phyloP scores from a whole-genome alignment of 2,329 filamentous ascomycete species.

The Aphanocladium album region DNA sequence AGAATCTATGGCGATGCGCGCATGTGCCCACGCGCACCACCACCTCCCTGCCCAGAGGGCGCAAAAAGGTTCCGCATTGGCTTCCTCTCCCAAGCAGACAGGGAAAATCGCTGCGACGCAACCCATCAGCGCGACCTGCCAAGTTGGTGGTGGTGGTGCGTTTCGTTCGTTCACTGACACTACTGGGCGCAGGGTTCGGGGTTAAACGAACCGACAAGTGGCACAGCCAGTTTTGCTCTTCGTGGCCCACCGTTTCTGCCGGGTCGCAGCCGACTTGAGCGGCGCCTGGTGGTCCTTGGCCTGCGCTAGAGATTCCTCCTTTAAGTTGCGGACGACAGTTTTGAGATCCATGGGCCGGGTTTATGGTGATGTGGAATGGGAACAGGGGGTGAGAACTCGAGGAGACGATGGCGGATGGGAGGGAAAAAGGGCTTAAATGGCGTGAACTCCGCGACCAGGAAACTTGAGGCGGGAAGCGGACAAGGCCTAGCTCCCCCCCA shows the following conservation, averaged over 20 bases:
- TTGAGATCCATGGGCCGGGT: conserved; percentile 11
- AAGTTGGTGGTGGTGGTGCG: no score
- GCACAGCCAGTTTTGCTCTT: conserved; percentile 13
- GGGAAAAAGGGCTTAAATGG: neutral
- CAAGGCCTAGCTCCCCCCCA: neutral
- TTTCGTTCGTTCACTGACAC: neutral
- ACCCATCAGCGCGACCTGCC: no score
- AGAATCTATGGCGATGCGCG: no score
- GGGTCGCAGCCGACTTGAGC: conserved; percentile 4
- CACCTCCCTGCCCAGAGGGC: neutral
- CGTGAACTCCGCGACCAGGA: neutral
- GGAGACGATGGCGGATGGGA: neutral
- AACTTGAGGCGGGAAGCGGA: neutral
- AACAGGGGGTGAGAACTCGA: neutral
- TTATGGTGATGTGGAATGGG: neutral
- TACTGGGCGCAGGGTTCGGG: neutral
- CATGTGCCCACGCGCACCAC: neutral
- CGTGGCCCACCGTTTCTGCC: conserved; percentile 13
- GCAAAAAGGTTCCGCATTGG: neutral
- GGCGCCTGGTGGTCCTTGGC: conserved; percentile 3
- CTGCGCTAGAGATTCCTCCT: conserved; percentile 1
- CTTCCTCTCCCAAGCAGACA: neutral
- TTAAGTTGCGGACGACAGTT: conserved; percentile 4
- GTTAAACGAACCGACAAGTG: conserved; percentile 13
- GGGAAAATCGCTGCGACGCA: no score